Conservation (phyloP, 73 alveolate genomes). For the Vitrella brassicaformis region DNA sequence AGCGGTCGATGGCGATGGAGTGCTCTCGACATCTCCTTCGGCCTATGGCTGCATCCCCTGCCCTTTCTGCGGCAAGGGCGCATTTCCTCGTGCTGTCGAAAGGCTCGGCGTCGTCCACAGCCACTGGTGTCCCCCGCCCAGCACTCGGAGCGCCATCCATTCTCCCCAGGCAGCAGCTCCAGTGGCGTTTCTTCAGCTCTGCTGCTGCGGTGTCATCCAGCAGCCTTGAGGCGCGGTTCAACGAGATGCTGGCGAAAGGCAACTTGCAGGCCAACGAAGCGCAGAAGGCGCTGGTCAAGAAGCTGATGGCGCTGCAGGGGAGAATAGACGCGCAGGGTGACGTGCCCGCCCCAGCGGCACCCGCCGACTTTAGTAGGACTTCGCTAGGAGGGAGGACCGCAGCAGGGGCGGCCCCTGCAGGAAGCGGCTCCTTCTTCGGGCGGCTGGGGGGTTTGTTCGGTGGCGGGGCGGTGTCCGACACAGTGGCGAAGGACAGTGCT, state of each 20-base stretch:
- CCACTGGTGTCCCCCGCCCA: not conserved
- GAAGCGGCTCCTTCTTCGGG: not conserved
- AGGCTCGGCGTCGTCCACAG: not conserved
- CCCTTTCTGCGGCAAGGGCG: not conserved
- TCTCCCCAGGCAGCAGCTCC: not conserved
- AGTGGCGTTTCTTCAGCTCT: no score
- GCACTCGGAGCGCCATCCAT: not conserved
- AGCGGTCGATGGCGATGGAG: no score
- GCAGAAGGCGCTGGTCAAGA: not conserved
- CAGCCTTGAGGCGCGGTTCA: no score
- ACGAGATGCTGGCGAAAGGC: not conserved
- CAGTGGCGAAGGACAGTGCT: not conserved
- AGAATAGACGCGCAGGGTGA: not conserved
- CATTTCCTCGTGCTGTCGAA: not conserved
- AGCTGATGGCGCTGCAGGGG: not conserved
- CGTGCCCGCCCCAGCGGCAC: not conserved
- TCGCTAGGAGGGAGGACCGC: no score
- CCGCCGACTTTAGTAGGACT: not conserved
- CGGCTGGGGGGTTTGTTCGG: not conserved
- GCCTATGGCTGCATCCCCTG: not conserved
- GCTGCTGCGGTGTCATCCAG: no score
- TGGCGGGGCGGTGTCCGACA: not conserved
- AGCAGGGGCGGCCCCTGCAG: not conserved
- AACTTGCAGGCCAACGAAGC: not conserved
- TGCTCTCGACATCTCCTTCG: no score